Conservation (phyloP, 2,329 filamentous ascomycete species). For the Cadophora malorum region DNA sequence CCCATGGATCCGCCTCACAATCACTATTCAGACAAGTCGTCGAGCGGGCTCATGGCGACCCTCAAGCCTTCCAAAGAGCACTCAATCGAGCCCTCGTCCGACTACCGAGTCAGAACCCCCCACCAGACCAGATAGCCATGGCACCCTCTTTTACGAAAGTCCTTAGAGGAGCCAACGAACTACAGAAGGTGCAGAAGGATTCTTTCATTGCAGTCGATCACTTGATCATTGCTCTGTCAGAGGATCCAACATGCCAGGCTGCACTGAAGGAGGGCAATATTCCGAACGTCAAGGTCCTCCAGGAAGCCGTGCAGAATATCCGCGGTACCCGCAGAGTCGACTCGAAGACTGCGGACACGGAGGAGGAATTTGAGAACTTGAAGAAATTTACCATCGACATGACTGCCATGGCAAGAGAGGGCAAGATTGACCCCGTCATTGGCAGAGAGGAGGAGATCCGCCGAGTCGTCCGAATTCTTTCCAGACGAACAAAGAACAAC, state of each 20-base stretch:
- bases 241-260: conserved; percentile 76
- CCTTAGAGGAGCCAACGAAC: conserved; percentile 81
- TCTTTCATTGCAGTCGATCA: conserved; percentile 95
- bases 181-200: conserved; percentile 98
- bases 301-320: conserved; percentile 89
- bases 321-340: conserved; percentile 93
- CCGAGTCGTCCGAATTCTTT: conserved; percentile 88
- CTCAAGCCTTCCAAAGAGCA: conserved; percentile 84
- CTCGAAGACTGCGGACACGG: conserved; percentile 92
- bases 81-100: conserved; percentile 93
- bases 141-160: conserved; percentile 83
- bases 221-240: conserved; percentile 82
- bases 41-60: conserved; percentile 91
- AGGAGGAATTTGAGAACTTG: conserved; percentile 92
- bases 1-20: conserved; percentile 63
- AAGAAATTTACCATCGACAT: conserved; percentile 99
- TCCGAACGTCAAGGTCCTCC: conserved; percentile 87
- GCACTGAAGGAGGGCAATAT: conserved; percentile 86
- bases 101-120: conserved; percentile 91
- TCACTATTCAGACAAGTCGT: conserved; percentile 96
- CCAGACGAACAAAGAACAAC: conserved; percentile 96
- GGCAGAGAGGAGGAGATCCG: conserved; percentile 95
- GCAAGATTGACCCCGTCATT: conserved; percentile 97
- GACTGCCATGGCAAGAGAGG: conserved; percentile 94
- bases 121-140: conserved; percentile 85